Evolutionary conservation across 305 asterid genomes (phyloP), one percentile per base, ranked within the genome.

Genomic region (Rubia tinctorum): DNA sequence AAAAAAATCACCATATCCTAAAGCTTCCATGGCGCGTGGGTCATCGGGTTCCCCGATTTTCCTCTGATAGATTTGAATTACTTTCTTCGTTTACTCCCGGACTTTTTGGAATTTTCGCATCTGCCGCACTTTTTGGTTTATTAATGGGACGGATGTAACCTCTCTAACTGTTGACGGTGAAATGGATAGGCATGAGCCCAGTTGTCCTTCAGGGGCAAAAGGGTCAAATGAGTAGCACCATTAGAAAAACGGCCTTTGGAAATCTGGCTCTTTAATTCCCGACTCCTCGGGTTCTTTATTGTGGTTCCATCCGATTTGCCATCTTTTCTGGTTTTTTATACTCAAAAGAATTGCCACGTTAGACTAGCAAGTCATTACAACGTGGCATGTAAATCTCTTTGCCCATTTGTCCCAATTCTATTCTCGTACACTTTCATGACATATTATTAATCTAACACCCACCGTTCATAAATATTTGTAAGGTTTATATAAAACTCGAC

Each of bases 251-350:
- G 68, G 47, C 68, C 68, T 64, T 64, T 22, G 12, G 37, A 60
- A 25, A 37, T 34, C 8, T 77, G 73, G 77, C 72, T 58, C 80
- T 67, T 73, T 78, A 66, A 75, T 71, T 53, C 58, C 23, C 49
- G 42, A 58, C 40, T 49, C 53, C 22, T 1, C 10, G 44, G 11
- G 25, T 53, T 53, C 22, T 53, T 53, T 5, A 53, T 5, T 14
- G 9, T 15, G 43, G 20, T 22, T 70, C 6, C 11, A 27, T 80
- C 73, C 82, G 27, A 83, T 8, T 76, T 86, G 89, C 73, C 90
- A 78, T 82, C 40, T 62, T 62, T 23, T 27, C 17, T 9, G 30
- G 22, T 68, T 11, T 58, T 27, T 18, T n/a, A 6, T 12, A 67
- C 20, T 37, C 34, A 8, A 23, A 75, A 75, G 58, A 22, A 27